Evolutionary conservation across 768 basidiomycete genomes (phyloP).

Genomic region (Boletus rubropictus): DNA sequence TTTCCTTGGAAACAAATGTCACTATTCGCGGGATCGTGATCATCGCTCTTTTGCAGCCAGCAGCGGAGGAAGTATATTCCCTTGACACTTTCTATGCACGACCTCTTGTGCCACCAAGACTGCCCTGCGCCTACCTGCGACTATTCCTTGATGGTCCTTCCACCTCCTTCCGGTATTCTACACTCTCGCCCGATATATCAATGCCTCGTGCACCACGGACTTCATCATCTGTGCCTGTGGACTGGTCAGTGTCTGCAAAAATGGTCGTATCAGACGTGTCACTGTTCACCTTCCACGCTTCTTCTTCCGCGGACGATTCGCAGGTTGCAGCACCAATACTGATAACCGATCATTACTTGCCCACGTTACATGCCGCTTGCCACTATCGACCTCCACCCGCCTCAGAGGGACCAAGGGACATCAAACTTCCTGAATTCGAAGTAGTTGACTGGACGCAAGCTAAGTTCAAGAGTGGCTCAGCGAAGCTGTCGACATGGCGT

Average conservation of each 20-base stretch:
- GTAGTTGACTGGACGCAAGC: constrained; percentile 58
- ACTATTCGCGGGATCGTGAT: constrained; percentile 43
- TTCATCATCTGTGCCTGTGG: neutral
- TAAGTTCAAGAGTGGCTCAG: constrained; percentile 35
- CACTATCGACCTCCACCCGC: constrained; percentile 39
- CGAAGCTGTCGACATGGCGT: constrained; percentile 61
- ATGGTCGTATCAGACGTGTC: constrained; percentile 45
- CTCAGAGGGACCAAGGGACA: constrained; percentile 16
- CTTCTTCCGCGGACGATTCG: constrained; percentile 14
- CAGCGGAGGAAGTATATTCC: constrained; percentile 4
- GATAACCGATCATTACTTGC: constrained; percentile 66
- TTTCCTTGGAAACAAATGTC: constrained; percentile 32
- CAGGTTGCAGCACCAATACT: constrained; percentile 57
- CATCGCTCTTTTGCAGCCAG: constrained; percentile 38
- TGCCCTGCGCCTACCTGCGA: constrained; percentile 49
- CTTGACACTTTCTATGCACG: constrained; percentile 45
- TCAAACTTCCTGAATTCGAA: constrained; percentile 50
- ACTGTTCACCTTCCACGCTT: constrained; percentile 44
- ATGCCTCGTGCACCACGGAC: constrained; percentile 1
- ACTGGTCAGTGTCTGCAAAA: constrained; percentile 11
- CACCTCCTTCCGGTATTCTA: constrained; percentile 13
- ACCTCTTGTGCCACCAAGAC: constrained; percentile 53
- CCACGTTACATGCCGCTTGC: constrained; percentile 45
- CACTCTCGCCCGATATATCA: constrained; percentile 2
- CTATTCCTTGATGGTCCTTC: constrained; percentile 40